Evolutionary conservation across 352 stramenopile genomes (phyloP).

Genomic region (Globisporangium heterothallicum): DNA sequence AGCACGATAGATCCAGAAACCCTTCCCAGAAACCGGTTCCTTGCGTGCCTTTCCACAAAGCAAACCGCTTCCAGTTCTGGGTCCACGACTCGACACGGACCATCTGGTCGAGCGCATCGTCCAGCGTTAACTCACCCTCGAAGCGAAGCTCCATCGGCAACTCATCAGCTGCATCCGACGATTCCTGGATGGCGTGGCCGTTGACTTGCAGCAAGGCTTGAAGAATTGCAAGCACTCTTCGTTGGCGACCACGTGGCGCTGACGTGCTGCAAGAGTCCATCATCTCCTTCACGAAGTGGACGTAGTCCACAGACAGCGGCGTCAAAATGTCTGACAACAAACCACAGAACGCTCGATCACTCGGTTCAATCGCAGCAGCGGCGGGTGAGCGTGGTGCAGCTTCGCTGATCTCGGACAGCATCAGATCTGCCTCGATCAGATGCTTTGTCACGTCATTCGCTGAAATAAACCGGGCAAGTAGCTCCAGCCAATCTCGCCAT

Average conservation of each 20-base stretch:
- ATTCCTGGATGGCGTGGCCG: conserved; percentile 11
- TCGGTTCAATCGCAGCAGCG: conserved; percentile 6
- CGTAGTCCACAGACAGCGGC: conserved; percentile 40
- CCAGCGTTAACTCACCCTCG: conserved; percentile 1
- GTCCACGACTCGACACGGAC: conserved; percentile 23
- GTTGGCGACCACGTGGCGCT: conserved; percentile 19
- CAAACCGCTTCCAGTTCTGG: conserved; percentile 31
- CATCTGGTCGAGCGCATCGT: conserved; percentile 29
- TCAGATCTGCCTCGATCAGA: conserved; percentile 52
- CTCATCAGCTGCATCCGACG: conserved; percentile 3
- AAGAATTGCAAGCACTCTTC: conserved; percentile 31
- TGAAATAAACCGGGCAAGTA: conserved; percentile 40
- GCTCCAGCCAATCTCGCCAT: conserved; percentile 49
- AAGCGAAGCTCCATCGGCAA: conserved; percentile 19
- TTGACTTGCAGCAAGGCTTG: conserved; percentile 32
- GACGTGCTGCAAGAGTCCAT: conserved; percentile 26
- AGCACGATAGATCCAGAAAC: conserved; percentile 50
- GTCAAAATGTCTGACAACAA: conserved; percentile 37
- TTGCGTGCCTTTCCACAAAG: conserved; percentile 38
- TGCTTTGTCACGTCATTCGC: conserved; percentile 42
- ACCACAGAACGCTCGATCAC: conserved; percentile 31
- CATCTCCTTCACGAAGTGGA: conserved; percentile 36
- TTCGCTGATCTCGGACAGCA: conserved; percentile 18
- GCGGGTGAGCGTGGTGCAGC: neutral
- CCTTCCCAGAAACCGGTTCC: conserved; percentile 58